Base-by-base conservation (phyloP, 306 rosid species). In the Acmispon strigosus region DNA sequence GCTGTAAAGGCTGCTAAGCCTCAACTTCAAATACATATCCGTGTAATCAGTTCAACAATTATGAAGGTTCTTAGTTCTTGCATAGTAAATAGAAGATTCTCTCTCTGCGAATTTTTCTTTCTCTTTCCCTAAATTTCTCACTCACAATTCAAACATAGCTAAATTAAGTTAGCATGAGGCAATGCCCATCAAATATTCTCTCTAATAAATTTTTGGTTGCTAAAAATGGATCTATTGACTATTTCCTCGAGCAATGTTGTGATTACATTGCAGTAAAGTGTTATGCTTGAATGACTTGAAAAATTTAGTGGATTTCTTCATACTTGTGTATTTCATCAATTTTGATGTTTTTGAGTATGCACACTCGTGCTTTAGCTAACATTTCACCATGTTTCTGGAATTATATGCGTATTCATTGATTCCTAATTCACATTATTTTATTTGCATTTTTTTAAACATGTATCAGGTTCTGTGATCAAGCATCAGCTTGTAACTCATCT, bases 401-500 rank as follows among this genome's bases (percentile, higher is more conserved):
- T 4, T 41, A 34, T 29, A 16, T 56, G 44, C 34, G 2, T 76
- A 16, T 39, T 53, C 43, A 37, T 54, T 60, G 12, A 39, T 42
- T 1, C 57, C 44, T 50, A 41, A 47, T 70, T 37, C n/a, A 39
- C 27, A 10, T 39, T 14, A 14, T 63, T 62, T 55, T 56, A 41
- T 48, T 41, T 39, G 41, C 10, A 18, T 45, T 17, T 51, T 62
- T 70, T 58, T 53, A 41, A 39, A 64, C 54, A 42, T 68, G 7
- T 68, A 32, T 56, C 83, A 95, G 99, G 99, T 51, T 91, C 96
- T 67, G 87, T 88, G 45, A 91, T 95, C 79, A 95, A 95, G 84
- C 84, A 91, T 76, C 99, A 91, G 63, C 97, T 95, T 69, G 99
- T 95, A 53, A 89, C 96, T 75, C 99, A 95, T 84, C 86, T 95